Evolutionary conservation across 345 rosid species (phyloP).

Genomic region (Odontarrhena argentea): DNA sequence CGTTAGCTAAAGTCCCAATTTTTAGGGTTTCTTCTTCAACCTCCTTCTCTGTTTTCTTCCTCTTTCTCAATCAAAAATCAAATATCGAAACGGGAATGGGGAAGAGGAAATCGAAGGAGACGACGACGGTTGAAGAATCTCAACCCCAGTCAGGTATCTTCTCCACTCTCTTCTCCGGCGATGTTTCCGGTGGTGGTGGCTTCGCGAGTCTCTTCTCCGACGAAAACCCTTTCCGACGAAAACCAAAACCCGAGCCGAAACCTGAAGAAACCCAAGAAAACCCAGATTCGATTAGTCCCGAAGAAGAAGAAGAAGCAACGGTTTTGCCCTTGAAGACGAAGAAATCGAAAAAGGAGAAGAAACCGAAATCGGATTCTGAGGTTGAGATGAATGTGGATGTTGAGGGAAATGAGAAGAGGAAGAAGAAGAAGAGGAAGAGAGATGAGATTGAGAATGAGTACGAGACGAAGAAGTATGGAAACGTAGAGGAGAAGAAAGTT

Average conservation of each 20-base stretch:
- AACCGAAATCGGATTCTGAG: constrained; percentile 11
- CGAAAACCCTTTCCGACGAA: constrained; percentile 80
- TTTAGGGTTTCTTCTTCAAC: constrained; percentile 32
- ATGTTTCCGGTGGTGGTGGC: constrained; percentile 8
- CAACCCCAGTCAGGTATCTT: constrained; percentile 23
- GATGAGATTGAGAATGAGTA: constrained; percentile 86
- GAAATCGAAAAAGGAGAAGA: constrained; percentile 45
- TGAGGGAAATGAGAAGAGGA: constrained; percentile 34
- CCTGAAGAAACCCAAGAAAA: constrained; percentile 20
- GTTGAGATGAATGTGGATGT: constrained; percentile 19
- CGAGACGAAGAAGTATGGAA: constrained; percentile 72
- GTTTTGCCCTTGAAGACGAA: constrained; percentile 28
- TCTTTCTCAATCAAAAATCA: background rate
- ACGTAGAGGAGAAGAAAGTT: constrained; percentile 40
- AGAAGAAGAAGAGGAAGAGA: constrained; percentile 82
- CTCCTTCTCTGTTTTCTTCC: constrained; percentile 1
- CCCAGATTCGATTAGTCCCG: constrained; percentile 13
- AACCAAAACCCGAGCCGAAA: constrained; percentile 41
- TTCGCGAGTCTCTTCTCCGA: constrained; percentile 68
- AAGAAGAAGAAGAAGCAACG: constrained; percentile 30
- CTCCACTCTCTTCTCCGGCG: constrained; percentile 36
- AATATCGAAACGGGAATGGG: constrained; percentile 30
- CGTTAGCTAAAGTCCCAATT: background rate
- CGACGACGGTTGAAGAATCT: constrained; percentile 14
- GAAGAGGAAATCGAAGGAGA: constrained; percentile 33